A percentile compares a stretch with the other conserved stretches of the same genome.
Evolutionary conservation across 2,329 filamentous ascomycete species (phyloP).

Genomic region (Phialophora tarda): DNA sequence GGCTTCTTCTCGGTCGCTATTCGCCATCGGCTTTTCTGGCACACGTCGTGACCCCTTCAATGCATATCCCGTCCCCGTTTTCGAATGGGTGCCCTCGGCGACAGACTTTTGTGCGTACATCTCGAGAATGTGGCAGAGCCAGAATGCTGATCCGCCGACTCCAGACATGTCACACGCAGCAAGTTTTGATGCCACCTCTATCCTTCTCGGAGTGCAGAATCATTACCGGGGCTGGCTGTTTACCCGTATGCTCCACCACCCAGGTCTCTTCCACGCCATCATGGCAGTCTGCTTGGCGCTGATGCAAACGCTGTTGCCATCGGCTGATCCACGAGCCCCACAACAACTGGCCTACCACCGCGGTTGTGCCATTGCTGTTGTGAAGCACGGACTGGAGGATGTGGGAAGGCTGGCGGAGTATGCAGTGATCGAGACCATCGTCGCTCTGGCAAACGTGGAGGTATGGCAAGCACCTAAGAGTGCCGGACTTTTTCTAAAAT

Average conservation of each 20-base stretch:
- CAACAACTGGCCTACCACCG: slow-evolving; percentile 4
- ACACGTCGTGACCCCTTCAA: not conserved
- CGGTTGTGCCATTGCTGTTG: not conserved
- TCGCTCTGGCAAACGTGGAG: slow-evolving; percentile 1
- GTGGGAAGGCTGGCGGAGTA: not conserved
- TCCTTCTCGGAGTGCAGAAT: not conserved
- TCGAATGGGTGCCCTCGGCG: not conserved
- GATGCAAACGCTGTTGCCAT: not conserved
- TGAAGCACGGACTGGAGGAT: not conserved
- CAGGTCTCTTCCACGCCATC: not conserved
- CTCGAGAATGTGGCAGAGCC: not conserved
- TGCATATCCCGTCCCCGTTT: not conserved
- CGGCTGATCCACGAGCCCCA: not conserved
- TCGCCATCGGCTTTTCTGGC: not conserved
- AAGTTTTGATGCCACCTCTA: not conserved
- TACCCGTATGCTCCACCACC: not conserved
- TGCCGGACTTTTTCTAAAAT: not conserved
- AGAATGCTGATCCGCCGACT: not conserved
- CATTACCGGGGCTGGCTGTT: slow-evolving; percentile 5
- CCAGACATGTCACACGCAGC: not conserved
- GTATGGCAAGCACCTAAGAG: not conserved
- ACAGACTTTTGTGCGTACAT: not conserved
- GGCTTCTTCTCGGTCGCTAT: not conserved
- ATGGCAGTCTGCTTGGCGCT: not conserved
- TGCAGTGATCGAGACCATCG: not conserved